phyloP scores from a whole-genome alignment of 2,329 filamentous ascomycete species.

The Aspergillaceae sp. region DNA sequence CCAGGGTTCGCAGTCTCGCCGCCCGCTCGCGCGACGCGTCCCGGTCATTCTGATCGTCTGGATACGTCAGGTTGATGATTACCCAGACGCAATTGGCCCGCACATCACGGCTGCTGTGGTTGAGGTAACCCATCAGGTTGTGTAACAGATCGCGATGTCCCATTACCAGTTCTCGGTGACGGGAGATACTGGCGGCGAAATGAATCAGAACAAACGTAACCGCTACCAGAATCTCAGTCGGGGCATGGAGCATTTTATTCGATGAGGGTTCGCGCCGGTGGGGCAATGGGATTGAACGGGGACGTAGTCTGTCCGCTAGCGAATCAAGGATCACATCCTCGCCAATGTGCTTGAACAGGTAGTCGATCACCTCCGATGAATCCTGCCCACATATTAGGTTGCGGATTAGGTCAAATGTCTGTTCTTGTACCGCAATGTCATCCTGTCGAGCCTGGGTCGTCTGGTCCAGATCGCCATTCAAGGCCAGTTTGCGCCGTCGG shows the following conservation, averaged over 20 bases:
- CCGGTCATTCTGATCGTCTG: conserved; percentile 63
- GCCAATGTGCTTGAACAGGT: conserved; percentile 66
- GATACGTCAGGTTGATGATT: conserved; percentile 75
- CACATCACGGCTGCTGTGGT: conserved; percentile 63
- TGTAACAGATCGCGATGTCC: conserved; percentile 67
- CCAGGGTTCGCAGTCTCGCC: conserved; percentile 59
- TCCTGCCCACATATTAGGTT: conserved; percentile 69
- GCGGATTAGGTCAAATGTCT: conserved; percentile 78
- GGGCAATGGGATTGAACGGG: conserved; percentile 30
- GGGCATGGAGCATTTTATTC: conserved; percentile 23
- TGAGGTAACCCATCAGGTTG: conserved; percentile 64
- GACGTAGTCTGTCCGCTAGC: conserved; percentile 65
- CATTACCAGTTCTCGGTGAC: conserved; percentile 69
- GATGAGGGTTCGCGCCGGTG: conserved; percentile 24
- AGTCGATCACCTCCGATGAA: conserved; percentile 67
- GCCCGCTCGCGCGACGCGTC: conserved; percentile 59
- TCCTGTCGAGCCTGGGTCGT: conserved; percentile 62
- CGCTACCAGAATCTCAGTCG: conserved; percentile 61
- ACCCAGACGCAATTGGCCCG: conserved; percentile 74
- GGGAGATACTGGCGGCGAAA: conserved; percentile 70
- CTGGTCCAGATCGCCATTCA: conserved; percentile 61
- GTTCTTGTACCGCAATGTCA: conserved; percentile 79
- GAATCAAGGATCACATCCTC: conserved; percentile 73
- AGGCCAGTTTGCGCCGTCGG: conserved; percentile 32
- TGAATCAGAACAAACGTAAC: conserved; percentile 80